These are phyloP conservation scores for Penicillium macrosclerotiorum DNA, from an alignment of 495 filamentous ascomycete genomes.

Conservation along the genomic window DNA sequence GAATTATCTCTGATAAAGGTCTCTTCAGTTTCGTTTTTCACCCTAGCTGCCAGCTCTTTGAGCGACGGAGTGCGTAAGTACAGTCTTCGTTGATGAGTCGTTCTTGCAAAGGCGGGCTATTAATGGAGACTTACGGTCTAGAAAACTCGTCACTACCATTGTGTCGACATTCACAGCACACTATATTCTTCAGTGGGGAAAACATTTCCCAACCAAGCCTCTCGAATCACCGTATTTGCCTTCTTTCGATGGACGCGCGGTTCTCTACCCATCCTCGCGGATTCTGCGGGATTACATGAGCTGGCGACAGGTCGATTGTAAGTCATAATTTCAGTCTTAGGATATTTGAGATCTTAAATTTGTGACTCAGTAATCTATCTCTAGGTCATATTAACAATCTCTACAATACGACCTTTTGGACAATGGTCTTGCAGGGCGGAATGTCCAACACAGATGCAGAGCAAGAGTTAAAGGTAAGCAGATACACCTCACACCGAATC, in stretches of 20 bases:
- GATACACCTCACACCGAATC: not conserved
- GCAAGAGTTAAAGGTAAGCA: constrained; percentile 63
- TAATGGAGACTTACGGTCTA: constrained; percentile 24
- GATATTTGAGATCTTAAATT: too few species aligned
- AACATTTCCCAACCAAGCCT: constrained; percentile 64
- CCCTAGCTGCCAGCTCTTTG: constrained; percentile 76
- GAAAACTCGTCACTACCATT: constrained; percentile 86
- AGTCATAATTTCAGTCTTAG: too few species aligned
- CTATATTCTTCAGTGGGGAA: constrained; percentile 79
- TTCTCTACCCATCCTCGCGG: constrained; percentile 74
- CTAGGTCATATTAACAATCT: constrained; percentile 95
- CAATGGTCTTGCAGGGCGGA: constrained; percentile 72
- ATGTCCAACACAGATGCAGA: constrained; percentile 77
- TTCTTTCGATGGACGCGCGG: constrained; percentile 87
- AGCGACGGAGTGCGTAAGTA: constrained; percentile 75
- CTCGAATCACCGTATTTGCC: constrained; percentile 71
- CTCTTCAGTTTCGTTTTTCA: constrained; percentile 77
- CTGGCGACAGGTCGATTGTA: constrained; percentile 96
- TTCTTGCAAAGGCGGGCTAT: not conserved
- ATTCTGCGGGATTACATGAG: constrained; percentile 92
- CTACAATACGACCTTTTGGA: constrained; percentile 97
- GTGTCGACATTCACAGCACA: constrained; percentile 92
- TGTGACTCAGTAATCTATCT: not conserved
- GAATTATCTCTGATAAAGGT: not conserved
- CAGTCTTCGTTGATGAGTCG: not conserved